These are phyloP conservation scores for Backusella westeae DNA, from an alignment of 192 early-diverging fungal species.

Conservation along the genomic window DNA sequence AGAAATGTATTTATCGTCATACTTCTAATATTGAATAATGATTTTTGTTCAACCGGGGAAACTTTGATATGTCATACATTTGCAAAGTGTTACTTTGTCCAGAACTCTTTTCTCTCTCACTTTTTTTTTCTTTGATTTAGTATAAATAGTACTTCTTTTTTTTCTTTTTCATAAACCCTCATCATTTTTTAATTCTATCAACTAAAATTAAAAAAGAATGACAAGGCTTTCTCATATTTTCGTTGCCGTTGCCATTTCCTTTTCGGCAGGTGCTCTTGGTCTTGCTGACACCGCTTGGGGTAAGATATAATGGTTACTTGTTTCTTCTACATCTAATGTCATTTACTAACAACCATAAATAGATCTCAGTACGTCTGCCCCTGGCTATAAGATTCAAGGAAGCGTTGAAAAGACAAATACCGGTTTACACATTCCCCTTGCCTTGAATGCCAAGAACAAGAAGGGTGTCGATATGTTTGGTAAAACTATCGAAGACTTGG, in stretches of 20 bases:
- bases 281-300: slow-evolving; percentile 10
- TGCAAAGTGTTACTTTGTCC: not conserved
- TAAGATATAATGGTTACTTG: not conserved
- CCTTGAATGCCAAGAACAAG: not conserved
- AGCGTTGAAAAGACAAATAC: slow-evolving; percentile 7
- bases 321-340: not conserved
- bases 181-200: not conserved
- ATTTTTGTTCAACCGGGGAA: not conserved
- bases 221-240: slow-evolving; percentile 12
- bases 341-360: not conserved
- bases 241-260: slow-evolving; percentile 17
- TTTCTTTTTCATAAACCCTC: not conserved
- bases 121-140: not conserved
- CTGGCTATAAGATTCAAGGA: slow-evolving; percentile 23
- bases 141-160: not conserved
- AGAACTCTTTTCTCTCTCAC: not conserved
- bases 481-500: slow-evolving; percentile 39
- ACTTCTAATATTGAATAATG: not conserved
- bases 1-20: not conserved
- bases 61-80: not conserved
- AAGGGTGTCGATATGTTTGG: slow-evolving; percentile 38
- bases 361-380: slow-evolving; percentile 4
- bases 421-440: slow-evolving; percentile 19
- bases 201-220: slow-evolving; percentile 3
- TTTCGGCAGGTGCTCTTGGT: slow-evolving; percentile 5